A percentile compares a stretch with the other conserved stretches of the same genome.
These are phyloP conservation scores for Dimargaris verticillata DNA, from an alignment of 192 early-diverging fungal species.

Conservation along the genomic window DNA sequence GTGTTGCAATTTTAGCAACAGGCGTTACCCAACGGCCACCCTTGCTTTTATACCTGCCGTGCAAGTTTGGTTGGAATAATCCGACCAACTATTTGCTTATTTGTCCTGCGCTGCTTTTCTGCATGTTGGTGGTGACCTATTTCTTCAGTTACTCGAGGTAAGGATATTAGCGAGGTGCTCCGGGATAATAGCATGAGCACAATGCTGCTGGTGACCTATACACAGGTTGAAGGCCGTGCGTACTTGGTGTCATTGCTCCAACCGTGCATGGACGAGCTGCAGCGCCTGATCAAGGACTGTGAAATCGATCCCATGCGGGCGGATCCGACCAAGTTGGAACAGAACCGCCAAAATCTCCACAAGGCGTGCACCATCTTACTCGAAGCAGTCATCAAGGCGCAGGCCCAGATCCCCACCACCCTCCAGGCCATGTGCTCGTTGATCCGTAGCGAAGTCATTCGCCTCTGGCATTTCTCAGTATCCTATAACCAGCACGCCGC, in stretches of 20 bases:
- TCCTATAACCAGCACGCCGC: conserved; percentile 11
- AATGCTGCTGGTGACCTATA: conserved; percentile 28
- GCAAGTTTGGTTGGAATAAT: too few species aligned
- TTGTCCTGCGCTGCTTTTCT: too few species aligned
- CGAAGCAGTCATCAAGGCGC: conserved; percentile 26
- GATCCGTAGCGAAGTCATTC: conserved; percentile 23
- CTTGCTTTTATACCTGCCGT: too few species aligned
- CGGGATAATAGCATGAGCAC: conserved; percentile 22
- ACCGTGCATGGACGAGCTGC: conserved; percentile 24
- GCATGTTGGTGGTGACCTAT: too few species aligned
- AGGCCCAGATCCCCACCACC: conserved; percentile 23
- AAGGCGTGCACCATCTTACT: conserved; percentile 27
- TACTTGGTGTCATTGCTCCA: conserved; percentile 28
- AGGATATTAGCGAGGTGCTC: conserved; percentile 11
- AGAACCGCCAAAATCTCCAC: conserved; percentile 28
- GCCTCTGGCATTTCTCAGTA: conserved; percentile 17
- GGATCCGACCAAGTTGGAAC: conserved; percentile 14
- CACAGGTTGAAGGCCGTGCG: conserved; percentile 25
- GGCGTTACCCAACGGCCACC: too few species aligned
- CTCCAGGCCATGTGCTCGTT: conserved; percentile 26
- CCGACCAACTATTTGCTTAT: too few species aligned
- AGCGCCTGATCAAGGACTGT: conserved; percentile 25
- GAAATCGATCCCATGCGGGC: conserved; percentile 29
- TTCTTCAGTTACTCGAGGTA: conserved; percentile 6
- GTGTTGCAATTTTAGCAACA: too few species aligned